Evolutionary conservation across 2,329 filamentous ascomycete species (phyloP).

Genomic region (Fonsecaea erecta): DNA sequence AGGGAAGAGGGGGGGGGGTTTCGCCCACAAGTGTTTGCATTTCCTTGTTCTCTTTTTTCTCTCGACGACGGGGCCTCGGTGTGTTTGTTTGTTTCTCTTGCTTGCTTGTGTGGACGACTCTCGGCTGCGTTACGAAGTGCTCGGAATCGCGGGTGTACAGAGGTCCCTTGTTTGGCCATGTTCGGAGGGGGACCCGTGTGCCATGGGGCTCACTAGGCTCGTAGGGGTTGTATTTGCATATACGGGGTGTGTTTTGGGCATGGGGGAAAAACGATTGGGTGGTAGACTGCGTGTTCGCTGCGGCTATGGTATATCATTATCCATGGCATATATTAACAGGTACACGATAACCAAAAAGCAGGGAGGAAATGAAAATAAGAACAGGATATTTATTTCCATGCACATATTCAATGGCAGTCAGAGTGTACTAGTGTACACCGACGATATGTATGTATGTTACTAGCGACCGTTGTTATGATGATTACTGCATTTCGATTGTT

Average conservation of each 20-base stretch:
- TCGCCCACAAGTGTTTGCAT: slow-evolving; percentile 1
- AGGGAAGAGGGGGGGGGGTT: too few relatives aligned
- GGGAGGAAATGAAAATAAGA: too few relatives aligned
- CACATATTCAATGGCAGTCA: background rate
- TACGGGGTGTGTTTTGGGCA: background rate
- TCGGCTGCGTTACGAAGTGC: slow-evolving; percentile 35
- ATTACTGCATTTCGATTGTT: too few relatives aligned
- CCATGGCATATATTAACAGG: background rate
- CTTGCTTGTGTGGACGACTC: slow-evolving; percentile 11
- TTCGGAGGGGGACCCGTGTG: slow-evolving; percentile 4
- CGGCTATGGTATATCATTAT: background rate
- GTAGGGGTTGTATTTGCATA: background rate
- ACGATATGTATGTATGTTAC: too few relatives aligned
- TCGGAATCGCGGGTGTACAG: slow-evolving; percentile 32
- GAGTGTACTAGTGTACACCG: too few relatives aligned
- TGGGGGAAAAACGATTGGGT: slow-evolving; percentile 9
- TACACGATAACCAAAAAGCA: background rate
- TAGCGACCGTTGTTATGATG: too few relatives aligned
- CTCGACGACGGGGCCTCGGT: background rate
- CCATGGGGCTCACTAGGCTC: too few relatives aligned
- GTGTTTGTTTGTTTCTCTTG: background rate
- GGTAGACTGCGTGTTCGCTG: slow-evolving; percentile 16
- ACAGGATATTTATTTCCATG: background rate
- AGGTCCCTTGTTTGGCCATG: background rate
- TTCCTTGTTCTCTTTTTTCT: background rate